Conservation (phyloP, 805 yeast genomes). For the Lipomyces kockii region DNA sequence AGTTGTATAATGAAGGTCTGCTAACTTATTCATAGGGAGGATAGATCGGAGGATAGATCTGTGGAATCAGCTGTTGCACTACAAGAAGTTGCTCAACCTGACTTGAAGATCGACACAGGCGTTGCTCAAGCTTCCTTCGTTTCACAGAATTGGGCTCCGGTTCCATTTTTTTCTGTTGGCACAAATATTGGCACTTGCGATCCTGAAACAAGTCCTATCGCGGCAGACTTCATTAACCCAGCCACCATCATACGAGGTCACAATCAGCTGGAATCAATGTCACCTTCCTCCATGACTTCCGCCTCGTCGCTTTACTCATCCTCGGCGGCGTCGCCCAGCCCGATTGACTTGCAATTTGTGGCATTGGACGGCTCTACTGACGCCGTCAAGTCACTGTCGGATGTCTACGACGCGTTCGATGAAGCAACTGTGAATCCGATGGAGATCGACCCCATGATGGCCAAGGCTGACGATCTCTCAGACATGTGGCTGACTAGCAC, state of each 20-base stretch:
- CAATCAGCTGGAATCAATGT: constrained; percentile 16
- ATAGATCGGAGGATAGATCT: constrained; percentile 1
- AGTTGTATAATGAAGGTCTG: background rate
- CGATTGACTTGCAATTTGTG: constrained; percentile 18
- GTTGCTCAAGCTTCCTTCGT: background rate
- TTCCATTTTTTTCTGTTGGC: background rate
- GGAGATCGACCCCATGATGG: constrained; percentile 8
- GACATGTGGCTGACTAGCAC: constrained; percentile 27
- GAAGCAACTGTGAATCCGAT: constrained; percentile 7
- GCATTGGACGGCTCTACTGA: background rate
- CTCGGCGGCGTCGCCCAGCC: constrained; percentile 24
- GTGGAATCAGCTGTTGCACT: background rate
- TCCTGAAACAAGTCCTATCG: background rate
- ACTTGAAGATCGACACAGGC: background rate
- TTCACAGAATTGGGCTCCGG: constrained; percentile 2
- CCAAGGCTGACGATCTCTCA: constrained; percentile 18
- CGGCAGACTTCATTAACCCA: constrained; percentile 17
- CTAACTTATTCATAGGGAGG: constrained; percentile 1
- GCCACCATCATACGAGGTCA: constrained; percentile 29
- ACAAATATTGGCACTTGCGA: background rate
- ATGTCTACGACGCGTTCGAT: constrained; percentile 2
- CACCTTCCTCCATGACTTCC: constrained; percentile 33
- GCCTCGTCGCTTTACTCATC: constrained; percentile 25
- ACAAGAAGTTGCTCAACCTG: background rate
- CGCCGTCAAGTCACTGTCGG: background rate